These are phyloP conservation scores for Psilocybe tampanensis DNA, from an alignment of 768 basidiomycete species.

Conservation along the genomic window DNA sequence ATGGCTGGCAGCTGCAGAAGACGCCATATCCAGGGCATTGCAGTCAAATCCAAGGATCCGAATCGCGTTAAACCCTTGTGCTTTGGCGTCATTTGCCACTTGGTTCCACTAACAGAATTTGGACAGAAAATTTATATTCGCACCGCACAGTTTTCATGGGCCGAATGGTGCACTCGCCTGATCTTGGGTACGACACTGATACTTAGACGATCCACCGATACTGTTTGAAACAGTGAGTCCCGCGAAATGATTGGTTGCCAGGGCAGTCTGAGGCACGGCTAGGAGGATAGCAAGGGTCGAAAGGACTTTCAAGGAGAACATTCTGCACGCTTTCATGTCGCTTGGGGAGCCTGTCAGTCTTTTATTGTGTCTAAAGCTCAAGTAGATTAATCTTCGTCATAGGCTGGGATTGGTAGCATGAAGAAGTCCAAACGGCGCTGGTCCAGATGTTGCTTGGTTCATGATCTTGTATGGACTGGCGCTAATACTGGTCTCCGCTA, in stretches of 20 bases:
- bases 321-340: too few relatives aligned
- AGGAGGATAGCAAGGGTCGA: background rate
- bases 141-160: too few relatives aligned
- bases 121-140: too few relatives aligned
- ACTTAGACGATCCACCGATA: constrained; percentile 27
- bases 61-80: constrained; percentile 34
- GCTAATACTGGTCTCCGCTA: too few relatives aligned
- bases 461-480: too few relatives aligned
- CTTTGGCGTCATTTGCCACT: constrained; percentile 32
- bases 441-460: too few relatives aligned
- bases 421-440: too few relatives aligned
- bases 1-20: constrained; percentile 34
- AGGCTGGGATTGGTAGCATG: too few relatives aligned
- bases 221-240: constrained; percentile 37
- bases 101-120: constrained; percentile 32
- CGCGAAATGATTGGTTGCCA: constrained; percentile 33
- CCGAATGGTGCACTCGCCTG: constrained; percentile 31
- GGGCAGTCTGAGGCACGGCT: constrained; percentile 3
- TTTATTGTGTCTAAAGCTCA: too few relatives aligned
- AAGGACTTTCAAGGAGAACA: background rate
- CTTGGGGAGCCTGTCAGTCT: too few relatives aligned
- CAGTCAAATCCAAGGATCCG: constrained; percentile 43
- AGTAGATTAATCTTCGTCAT: too few relatives aligned
- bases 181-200: constrained; percentile 37
- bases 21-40: constrained; percentile 37